Base-by-base conservation (phyloP, 2,329 filamentous ascomycete species). In the Ascochyta lentis region DNA sequence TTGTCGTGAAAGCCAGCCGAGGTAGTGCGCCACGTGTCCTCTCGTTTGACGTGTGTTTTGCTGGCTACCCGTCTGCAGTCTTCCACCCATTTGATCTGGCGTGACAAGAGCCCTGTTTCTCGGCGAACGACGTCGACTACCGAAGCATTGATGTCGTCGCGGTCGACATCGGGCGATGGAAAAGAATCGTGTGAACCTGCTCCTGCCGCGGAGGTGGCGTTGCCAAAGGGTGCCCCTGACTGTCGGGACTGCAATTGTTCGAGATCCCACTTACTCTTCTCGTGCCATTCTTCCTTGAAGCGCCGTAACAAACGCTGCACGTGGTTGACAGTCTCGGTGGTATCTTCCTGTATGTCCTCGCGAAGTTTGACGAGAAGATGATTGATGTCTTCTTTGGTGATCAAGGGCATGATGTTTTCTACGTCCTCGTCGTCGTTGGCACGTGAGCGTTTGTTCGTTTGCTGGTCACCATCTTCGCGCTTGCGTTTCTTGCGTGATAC, bases 321-420 rank as follows among this genome's bases (percentile, higher is more conserved):
- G 82, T 52, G 81, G 82, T 69, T 81, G 83, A 27, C 82, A 84
- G 37, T 77, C 79, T 43, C 48, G 49, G 61, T 49, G 7, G 66
- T 65, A 54, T 67, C 64, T 49, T 65, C 57, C n/a, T 66, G 67
- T 4, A 70, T 58, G 37, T 70, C 64, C 15, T 66, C 61, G 19
- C 65, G 58, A 22, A 69, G 51, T 16, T 59, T 64, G 27, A 49
- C 39, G 1, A 68, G 44, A 10, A 68, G 52, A 40, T 58, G 55
- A n/a, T 63, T 46, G 31, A 68, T 35, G 43, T 62, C 63, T 38
- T 61, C 55, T 47, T 65, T 67, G 9, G 58, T 61, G 31, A 66
- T 66, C 23, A 64, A 53, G 22, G 63, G 57, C 61, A 63, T 58
- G 33, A 51, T 56, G 45, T 65, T 52, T 26, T 65, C 61, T 16